Evolutionary conservation across 2,329 filamentous ascomycete species (phyloP), one percentile per base, ranked within the genome.

Genomic region (Neofusicoccum ribis): DNA sequence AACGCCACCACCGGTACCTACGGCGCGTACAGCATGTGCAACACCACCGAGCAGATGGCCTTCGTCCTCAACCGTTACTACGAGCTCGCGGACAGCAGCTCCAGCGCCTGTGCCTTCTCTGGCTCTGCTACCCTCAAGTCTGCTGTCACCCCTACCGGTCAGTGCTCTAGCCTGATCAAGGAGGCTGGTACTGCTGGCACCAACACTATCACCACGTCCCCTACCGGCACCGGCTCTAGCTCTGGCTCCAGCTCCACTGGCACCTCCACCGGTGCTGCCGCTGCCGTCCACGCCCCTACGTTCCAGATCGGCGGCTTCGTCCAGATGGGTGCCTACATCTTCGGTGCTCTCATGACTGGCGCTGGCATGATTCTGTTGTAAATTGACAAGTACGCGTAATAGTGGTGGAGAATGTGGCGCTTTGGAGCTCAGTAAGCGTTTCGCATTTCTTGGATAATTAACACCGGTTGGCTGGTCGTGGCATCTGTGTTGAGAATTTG

Each of bases 1-100:
- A 90, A 93, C 78, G 85, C 85, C 59, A 86, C 84, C 66, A 85
- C 82, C 17, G 91, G 90, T 73, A 80, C 84, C 67, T 95, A 91
- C 77, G 91, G 91, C 70, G 86, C 90, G 56, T 92, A 91, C 83
- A 86, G 87, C 78, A 92, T 92, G 88, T 96, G 91, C 83, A 82
- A 83, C 70, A 73, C 86, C 71, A 83, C 84, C 70, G 84, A 91
- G 79, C 86, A 93, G 84, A 86, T 96, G 46, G 86, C 86, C 66
- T 93, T 86, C 76, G 89, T 88, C 56, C 85, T 93, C 69, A 87
- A 93, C 81, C 79, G 86, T 70, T 94, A 93, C 84, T 91, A 90
- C 82, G 75, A 83, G 70, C 78, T 77, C 69, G 83, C 88, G 73
- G 80, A 83, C 70, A 82, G 82, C 67, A 78, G 79, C 58, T 74